Evolutionary conservation across 768 basidiomycete genomes (phyloP), one percentile per base, ranked within the genome.

Genomic region (Lactarius akahatsu): DNA sequence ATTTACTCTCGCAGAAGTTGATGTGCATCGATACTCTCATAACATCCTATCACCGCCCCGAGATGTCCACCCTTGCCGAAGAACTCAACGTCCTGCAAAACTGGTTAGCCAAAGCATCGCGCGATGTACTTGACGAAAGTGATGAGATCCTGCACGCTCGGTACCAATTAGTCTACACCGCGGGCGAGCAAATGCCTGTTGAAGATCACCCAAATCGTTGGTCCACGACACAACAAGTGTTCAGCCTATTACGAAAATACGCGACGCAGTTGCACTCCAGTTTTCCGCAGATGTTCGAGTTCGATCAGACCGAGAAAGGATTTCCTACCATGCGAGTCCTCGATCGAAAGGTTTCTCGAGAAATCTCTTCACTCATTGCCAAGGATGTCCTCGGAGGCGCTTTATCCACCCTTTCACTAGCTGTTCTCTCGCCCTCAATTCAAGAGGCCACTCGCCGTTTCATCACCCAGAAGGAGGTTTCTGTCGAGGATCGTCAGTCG

Each of bases 1-100:
- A 86, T 38, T 74, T 84, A n/a, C 75, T 86, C 2, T 85, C 85
- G 0, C 80, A 82, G 64, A 77, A 78, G 65, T 74, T 86, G 15
- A 79, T 82, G 77, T 77, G 74, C 6, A 72, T 85, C n/a, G 80
- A 85, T 67, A 73, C 71, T 34, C 73, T 61, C 32, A 30, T 66
- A 7, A 32, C 28, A 1, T 36, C 62, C 3, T 18, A 9, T 4
- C 10, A 13, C 15, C 23, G 23, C 15, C 16, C 16, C 26, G 28
- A 55, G 16, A 40, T 55, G 18, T 9, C 3, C 9, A 7, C 56
- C 5, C 13, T 57, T 0, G 41, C 54, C 3, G 11, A 20, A n/a
- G 38, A 34, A 4, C 60, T 57, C 13, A n/a, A 40, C 11, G 2
- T n/a, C 23, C 50, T 65, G 20, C 59, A 65, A n/a, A 7, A 32